These are phyloP conservation scores for Raphanus hybrid DNA, from an alignment of 441 rosid species.

Conservation along the genomic window DNA sequence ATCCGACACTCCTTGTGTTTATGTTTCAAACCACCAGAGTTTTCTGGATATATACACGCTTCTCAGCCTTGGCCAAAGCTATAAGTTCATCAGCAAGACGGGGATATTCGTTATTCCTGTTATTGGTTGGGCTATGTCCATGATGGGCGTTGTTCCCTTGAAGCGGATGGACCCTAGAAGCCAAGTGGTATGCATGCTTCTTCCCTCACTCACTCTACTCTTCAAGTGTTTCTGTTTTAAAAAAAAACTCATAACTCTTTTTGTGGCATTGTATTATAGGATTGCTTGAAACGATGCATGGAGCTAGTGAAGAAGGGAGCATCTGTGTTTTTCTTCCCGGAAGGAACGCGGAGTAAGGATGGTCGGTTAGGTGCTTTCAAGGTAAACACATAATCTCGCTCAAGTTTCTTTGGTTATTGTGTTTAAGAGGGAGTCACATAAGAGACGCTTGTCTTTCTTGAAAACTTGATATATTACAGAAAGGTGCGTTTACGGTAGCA, in stretches of 20 bases:
- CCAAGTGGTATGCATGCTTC: conserved; percentile 42
- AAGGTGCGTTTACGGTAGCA: conserved; percentile 94
- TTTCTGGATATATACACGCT: conserved; percentile 88
- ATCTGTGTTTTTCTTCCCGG: conserved; percentile 86
- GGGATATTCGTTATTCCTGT: conserved; percentile 76
- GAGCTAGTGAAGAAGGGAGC: conserved; percentile 81
- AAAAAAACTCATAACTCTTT: background rate
- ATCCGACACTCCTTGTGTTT: conserved; percentile 78
- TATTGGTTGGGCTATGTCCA: conserved; percentile 94
- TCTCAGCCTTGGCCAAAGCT: conserved; percentile 83
- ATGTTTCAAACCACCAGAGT: conserved; percentile 93
- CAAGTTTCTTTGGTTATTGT: background rate
- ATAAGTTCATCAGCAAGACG: conserved; percentile 92
- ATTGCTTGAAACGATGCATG: conserved; percentile 86
- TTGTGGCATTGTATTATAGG: conserved; percentile 47
- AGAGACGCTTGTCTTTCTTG: background rate
- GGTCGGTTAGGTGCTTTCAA: conserved; percentile 80
- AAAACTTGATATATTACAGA: conserved; percentile 44
- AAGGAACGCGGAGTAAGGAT: conserved; percentile 91
- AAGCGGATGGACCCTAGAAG: conserved; percentile 92
- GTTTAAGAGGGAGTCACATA: conserved; percentile 3
- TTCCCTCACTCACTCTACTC: background rate
- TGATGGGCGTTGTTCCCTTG: conserved; percentile 86
- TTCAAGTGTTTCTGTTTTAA: conserved; percentile 9
- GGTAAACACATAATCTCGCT: conserved; percentile 49